These are phyloP conservation scores for Flaveria robusta DNA, from an alignment of 129 eudicot species.

Conservation along the genomic window DNA sequence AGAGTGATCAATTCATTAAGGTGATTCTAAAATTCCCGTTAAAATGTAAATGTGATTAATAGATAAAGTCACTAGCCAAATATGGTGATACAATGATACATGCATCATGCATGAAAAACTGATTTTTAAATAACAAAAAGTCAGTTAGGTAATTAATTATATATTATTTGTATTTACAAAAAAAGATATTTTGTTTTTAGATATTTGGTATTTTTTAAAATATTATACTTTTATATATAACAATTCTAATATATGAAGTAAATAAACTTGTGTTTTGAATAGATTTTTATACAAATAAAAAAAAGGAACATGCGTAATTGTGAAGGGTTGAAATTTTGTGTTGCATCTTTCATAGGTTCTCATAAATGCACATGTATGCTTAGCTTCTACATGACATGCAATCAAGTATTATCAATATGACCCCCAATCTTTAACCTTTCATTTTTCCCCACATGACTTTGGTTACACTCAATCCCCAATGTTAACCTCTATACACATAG, in stretches of 20 bases:
- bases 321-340: conserved; percentile 26
- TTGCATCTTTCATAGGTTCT: conserved; percentile 33
- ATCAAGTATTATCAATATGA: conserved; percentile 26
- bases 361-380: conserved; percentile 46
- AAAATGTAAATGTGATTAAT: too few relatives aligned
- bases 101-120: too few relatives aligned
- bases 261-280: background rate
- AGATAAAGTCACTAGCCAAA: too few relatives aligned
- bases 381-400: conserved; percentile 38
- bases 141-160: too few relatives aligned
- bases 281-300: background rate
- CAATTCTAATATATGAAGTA: background rate
- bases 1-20: too few relatives aligned
- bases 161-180: too few relatives aligned
- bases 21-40: too few relatives aligned
- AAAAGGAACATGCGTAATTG: conserved; percentile 34
- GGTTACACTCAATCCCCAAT: conserved; percentile 33
- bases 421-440: background rate
- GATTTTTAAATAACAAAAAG: too few relatives aligned
- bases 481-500: conserved; percentile 27
- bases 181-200: too few relatives aligned
- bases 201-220: too few relatives aligned
- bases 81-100: too few relatives aligned
- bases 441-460: conserved; percentile 24
- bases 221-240: too few relatives aligned